These are phyloP conservation scores for Metschnikowia hibisci DNA, from an alignment of 805 yeast genomes.

Conservation along the genomic window DNA sequence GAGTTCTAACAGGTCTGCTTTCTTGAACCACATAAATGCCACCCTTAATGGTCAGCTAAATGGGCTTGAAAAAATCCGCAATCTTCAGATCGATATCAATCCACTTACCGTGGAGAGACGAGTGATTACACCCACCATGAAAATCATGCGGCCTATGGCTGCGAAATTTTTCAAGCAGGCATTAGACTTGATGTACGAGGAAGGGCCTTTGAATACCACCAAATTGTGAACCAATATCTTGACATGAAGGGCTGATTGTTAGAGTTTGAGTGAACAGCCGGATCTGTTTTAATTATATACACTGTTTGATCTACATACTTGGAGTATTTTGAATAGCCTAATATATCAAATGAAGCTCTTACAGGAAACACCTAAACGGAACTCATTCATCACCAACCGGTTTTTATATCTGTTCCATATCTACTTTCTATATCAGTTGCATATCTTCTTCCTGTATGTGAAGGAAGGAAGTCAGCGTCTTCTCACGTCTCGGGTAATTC, in stretches of 20 bases:
- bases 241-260: too few species aligned
- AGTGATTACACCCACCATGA: conserved; percentile 62
- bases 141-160: conserved; percentile 41
- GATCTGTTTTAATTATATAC: too few species aligned
- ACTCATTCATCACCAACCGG: too few species aligned
- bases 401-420: too few species aligned
- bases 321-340: too few species aligned
- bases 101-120: conserved; percentile 58
- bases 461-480: too few species aligned
- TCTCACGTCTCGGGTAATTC: neutral
- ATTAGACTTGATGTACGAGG: conserved; percentile 11
- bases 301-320: too few species aligned
- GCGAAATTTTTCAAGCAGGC: conserved; percentile 19
- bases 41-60: conserved; percentile 36
- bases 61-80: conserved; percentile 62
- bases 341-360: too few species aligned
- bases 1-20: conserved; percentile 22
- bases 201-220: conserved; percentile 12
- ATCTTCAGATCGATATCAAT: conserved; percentile 47
- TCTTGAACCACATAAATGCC: conserved; percentile 35
- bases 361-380: too few species aligned
- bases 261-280: too few species aligned
- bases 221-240: neutral
- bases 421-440: too few species aligned
- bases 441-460: too few species aligned